Base-by-base conservation (phyloP, 1,284 basidiomycete genomes). In the Heterobasidion occidentale region DNA sequence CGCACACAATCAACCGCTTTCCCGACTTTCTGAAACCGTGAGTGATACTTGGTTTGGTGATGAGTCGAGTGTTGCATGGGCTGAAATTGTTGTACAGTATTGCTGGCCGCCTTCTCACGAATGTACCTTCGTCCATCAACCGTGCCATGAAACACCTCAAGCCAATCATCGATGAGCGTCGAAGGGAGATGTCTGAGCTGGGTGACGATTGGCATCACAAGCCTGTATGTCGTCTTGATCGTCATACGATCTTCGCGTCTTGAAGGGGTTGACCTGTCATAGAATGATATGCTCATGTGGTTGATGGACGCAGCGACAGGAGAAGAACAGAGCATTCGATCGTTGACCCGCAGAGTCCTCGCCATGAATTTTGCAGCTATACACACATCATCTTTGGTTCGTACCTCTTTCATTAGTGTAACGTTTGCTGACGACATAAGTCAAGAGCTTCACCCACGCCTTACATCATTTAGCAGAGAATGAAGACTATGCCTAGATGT, bases 21-120 rank as follows among this genome's bases (percentile, higher is more conserved):
- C 78, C 77, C 0, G 59, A 58, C 0, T 67, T 74, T 46, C 53
- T 78, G 42, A 70, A 69, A 57, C 67, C 71, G 78, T 77, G 62
- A 56, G 71, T 58, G 54, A 50, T 53, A 38, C 8, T 2, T 44
- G 15, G 12, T 36, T 15, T 6, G 59, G 0, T 53, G 46, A 19
- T 19, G 19, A 19, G 19, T 19, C 19, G 19, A 19, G 19, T 19
- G 19, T 19, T 19, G 19, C 19, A 19, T 2, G 19, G 19, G 19
- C 19, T 19, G 19, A 19, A 19, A 19, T 19, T 58, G 54, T 56
- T 60, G 45, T 46, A 34, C 55, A 70, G 66, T 12, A 44, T 67
- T n/a, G 61, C 63, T 3, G 61, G 58, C 5, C 57, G 57, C 35
- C 58, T 67, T 9, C 51, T 72, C 9, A 67, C 65, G 7, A 66